Conservation (phyloP, 371 early-diverging fungal genomes). For the Actinomortierella wolfii region DNA sequence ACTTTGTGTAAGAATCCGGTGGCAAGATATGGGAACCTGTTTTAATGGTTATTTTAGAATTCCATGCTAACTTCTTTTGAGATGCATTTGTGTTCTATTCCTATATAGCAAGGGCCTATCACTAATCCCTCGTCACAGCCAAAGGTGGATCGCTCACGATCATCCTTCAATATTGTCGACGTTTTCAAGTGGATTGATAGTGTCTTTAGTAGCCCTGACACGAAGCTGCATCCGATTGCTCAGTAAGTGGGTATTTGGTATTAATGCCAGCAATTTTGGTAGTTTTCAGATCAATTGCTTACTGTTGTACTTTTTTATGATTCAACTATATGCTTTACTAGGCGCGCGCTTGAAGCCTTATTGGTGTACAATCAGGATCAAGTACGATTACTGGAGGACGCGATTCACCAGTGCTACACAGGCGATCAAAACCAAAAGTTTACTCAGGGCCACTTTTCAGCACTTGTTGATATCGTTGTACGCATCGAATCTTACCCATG, state of each 20-base stretch:
- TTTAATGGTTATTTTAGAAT: neutral
- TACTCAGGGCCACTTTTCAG: constrained; percentile 78
- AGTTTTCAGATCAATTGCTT: neutral
- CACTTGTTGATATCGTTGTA: constrained; percentile 70
- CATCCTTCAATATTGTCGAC: constrained; percentile 51
- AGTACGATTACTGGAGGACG: constrained; percentile 65
- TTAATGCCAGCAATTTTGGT: too few species aligned
- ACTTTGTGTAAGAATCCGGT: constrained; percentile 68
- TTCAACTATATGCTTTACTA: constrained; percentile 9
- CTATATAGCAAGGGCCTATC: constrained; percentile 40
- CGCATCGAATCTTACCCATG: constrained; percentile 61
- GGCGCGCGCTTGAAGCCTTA: constrained; percentile 67
- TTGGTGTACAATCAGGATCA: constrained; percentile 73
- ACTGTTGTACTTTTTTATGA: too few species aligned
- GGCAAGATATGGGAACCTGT: neutral
- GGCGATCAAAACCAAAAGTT: constrained; percentile 64
- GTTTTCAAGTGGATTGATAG: constrained; percentile 69
- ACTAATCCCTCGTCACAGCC: constrained; percentile 26
- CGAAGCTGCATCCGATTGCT: constrained; percentile 55
- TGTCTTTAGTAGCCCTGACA: constrained; percentile 69
- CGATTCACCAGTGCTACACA: constrained; percentile 77
- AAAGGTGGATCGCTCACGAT: constrained; percentile 9
- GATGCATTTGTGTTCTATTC: too few species aligned
- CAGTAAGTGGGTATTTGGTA: constrained; percentile 17
- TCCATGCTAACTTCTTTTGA: too few species aligned